These are phyloP conservation scores for Ramalina intermedia DNA, from an alignment of 495 filamentous ascomycete genomes.

Conservation along the genomic window DNA sequence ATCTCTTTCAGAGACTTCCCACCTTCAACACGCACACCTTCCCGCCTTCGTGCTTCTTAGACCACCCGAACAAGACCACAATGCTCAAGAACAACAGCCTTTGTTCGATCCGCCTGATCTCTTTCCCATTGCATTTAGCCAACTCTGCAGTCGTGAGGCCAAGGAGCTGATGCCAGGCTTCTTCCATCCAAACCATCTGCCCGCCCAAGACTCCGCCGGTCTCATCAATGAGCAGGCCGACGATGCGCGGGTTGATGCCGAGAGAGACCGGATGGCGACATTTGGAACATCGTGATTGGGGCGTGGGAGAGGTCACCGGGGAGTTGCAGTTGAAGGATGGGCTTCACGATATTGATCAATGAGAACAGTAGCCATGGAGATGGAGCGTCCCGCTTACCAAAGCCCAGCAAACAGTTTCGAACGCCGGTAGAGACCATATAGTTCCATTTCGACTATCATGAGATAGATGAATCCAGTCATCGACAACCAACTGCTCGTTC, in stretches of 20 bases:
- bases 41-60: conserved; percentile 5
- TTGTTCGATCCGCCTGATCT: conserved; percentile 15
- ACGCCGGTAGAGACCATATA: conserved; percentile 30
- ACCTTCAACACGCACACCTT: conserved; percentile 13
- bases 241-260: conserved; percentile 33
- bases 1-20: neutral
- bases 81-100: conserved; percentile 16
- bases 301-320: conserved; percentile 24
- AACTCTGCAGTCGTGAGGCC: conserved; percentile 15
- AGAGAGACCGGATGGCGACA: conserved; percentile 32
- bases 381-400: conserved; percentile 28
- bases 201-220: conserved; percentile 12
- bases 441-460: conserved; percentile 37
- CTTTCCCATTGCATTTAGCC: conserved; percentile 1
- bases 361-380: neutral
- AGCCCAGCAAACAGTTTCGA: conserved; percentile 39
- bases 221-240: conserved; percentile 16
- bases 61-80: conserved; percentile 15
- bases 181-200: conserved; percentile 15
- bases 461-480: conserved; percentile 48
- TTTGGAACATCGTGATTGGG: conserved; percentile 32
- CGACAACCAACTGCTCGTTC: conserved; percentile 4
- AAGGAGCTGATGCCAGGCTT: conserved; percentile 19
- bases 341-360: neutral
- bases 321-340: neutral